Evolutionary conservation across 2,329 filamentous ascomycete genomes (phyloP).

Genomic region (Gremmenia infestans): DNA sequence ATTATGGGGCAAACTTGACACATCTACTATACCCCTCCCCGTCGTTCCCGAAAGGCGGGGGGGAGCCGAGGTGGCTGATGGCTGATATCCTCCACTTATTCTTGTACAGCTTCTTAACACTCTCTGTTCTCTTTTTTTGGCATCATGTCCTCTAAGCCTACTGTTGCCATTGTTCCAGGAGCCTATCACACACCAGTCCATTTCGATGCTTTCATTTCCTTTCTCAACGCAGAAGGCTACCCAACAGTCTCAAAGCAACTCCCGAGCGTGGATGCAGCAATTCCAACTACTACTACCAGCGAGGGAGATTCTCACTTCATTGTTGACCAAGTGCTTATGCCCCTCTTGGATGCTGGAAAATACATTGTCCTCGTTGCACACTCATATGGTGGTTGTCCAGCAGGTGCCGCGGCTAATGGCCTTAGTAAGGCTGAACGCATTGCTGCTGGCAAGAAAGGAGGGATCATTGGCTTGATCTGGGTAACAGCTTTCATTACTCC

Average conservation of each 20-base stretch:
- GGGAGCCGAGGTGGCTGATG: too few species aligned
- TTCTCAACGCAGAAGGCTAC: background rate
- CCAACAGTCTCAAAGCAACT: background rate
- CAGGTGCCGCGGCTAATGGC: background rate
- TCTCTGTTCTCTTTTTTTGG: background rate
- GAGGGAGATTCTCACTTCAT: background rate
- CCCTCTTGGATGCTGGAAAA: background rate
- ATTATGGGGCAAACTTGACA: too few species aligned
- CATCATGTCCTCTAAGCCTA: background rate
- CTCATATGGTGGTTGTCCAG: conserved; percentile 2
- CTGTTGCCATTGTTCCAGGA: conserved; percentile 2
- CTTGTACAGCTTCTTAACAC: background rate
- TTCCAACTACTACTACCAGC: background rate
- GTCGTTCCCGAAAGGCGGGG: too few species aligned
- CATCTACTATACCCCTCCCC: too few species aligned
- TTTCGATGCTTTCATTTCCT: background rate
- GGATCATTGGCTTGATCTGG: background rate
- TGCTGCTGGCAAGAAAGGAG: background rate
- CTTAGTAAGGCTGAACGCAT: conserved; percentile 1
- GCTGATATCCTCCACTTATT: background rate
- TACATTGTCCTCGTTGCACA: conserved; percentile 6
- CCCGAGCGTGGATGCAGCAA: background rate
- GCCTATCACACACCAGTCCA: conserved; percentile 2
- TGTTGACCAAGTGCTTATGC: background rate
- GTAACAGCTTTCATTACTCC: background rate